Evolutionary conservation across 352 stramenopile genomes (phyloP), one percentile per base, ranked within the genome.

Genomic region (Phytopythium kandeliae): DNA sequence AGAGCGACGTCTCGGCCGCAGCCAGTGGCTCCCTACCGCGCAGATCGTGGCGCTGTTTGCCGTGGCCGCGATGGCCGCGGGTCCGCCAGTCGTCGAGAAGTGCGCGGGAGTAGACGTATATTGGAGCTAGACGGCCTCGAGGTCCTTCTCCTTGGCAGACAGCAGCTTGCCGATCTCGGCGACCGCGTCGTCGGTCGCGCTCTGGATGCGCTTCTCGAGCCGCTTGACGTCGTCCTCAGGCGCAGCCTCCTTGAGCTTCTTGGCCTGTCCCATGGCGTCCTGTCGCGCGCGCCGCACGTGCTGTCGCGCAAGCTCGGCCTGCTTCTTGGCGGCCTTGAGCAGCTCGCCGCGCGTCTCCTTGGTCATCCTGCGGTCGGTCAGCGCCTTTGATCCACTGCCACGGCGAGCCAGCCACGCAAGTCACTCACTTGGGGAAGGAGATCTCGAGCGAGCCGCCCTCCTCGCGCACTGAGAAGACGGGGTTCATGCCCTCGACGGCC

Each of bases 221-320:
- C 71, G 62, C 62, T 89, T 85, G 31, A 86, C 62, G 43, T 88
- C 83, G 54, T 92, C 83, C 62, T 90, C 83, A 7, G 83, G 86
- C 48, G 91, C 63, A 21, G 59, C 52, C 25, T 90, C 79, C 63
- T 93, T 93, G 54, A 89, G 73, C 58, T 90, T 91, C 71, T 90
- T 90, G 40, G 68, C 63, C 28, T 82, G 64, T 61, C 83, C 87
- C 83, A 93, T 93, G 35, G 80, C 72, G 55, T 93, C 83, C 60
- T 93, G 83, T 17, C 83, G 83, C 60, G 90, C 83, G 51, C 83
- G 83, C 37, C 83, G 83, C 59, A 93, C 71, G 48, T 93, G 83
- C 64, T 92, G 80, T 3, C 83, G 80, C 42, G 83, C 78, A 55
- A 78, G 62, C 56, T 93, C 83, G 17, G 80, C 83, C 57, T 93